Base-by-base conservation (phyloP, 768 basidiomycete genomes). In the Sistotremastrum niveocremeum region DNA sequence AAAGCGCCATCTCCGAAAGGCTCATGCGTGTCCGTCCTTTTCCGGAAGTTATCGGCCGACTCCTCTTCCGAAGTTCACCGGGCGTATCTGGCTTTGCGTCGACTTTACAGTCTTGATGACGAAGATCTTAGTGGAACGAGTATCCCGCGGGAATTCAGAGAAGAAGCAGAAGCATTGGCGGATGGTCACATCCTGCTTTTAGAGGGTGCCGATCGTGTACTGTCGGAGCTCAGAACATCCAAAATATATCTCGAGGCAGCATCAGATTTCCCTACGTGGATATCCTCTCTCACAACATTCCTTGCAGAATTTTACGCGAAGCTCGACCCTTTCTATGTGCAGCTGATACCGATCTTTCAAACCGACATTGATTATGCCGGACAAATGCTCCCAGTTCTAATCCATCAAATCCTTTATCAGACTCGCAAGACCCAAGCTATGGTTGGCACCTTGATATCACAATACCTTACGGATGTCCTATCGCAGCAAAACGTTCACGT, bases 341-440 rank as follows among this genome's bases (percentile, higher is more conserved):
- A 83, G 42, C 65, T 95, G 1, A 61, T 64, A 1, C 62, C 73
- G 1, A 72, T 91, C 29, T 59, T 93, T 20, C 58, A 65, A 37
- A 62, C 65, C 2, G 74, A 81, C 47, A 51, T 68, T 4, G 52
- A 56, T 4, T 81, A 91, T 48, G 79, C 86, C 0, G 72, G 77
- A 48, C 65, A 77, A 45, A 60, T 83, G 10, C 65, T 94, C 5
- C 88, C 93, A 0, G 62, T 84, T 31, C 67, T 95, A 33, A 76
- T 93, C 10, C 81, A 89, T 53, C 71, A 72, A 1, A 50, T 83
- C 3, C 69, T 98, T 7, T 41, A 31, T 58, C 61, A 35, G 46
- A 45, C 39, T 54, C 46, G 9, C 48, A 54, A 8, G 45, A 44
- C 28, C 33, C 29, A 41, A 39, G 46, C 2, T 47, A 54, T 12